Percentiles rank a stretch among this genome's conserved stretches.
Evolutionary conservation across 805 yeast species (phyloP).

Genomic region (Wickerhamiella alocasiicola): DNA sequence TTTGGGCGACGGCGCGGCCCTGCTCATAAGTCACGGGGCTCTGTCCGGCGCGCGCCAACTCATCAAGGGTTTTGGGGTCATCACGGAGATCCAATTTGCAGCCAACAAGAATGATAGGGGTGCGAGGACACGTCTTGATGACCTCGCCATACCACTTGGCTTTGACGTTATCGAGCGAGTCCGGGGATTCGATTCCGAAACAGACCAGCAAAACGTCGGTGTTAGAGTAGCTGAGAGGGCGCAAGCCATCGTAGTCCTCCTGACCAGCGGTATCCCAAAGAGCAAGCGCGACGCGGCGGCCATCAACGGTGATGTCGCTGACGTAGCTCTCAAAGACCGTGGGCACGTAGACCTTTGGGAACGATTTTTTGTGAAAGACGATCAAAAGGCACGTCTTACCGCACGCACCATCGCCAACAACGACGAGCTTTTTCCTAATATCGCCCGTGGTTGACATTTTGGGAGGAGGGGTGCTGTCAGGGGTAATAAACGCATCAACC

Average conservation of each 20-base stretch:
- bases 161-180: constrained; percentile 83
- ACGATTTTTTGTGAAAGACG: constrained; percentile 71
- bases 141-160: constrained; percentile 95
- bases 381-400: constrained; percentile 89
- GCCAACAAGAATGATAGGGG: constrained; percentile 84
- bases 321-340: constrained; percentile 96
- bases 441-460: constrained; percentile 16
- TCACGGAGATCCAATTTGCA: constrained; percentile 83
- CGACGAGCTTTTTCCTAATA: constrained; percentile 52
- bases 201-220: constrained; percentile 85
- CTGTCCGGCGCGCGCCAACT: constrained; percentile 53
- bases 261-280: constrained; percentile 99
- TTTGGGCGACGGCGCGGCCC: constrained; percentile 77
- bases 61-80: constrained; percentile 65
- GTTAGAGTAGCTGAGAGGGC: constrained; percentile 87
- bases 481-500: too few species aligned
- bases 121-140: constrained; percentile 85
- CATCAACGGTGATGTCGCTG: constrained; percentile 87
- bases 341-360: constrained; percentile 91
- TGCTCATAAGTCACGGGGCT: constrained; percentile 72
- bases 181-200: constrained; percentile 83
- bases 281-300: constrained; percentile 85
- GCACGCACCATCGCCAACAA: constrained; percentile 96
- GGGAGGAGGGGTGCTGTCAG: too few species aligned
- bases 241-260: constrained; percentile 90